Base-by-base conservation (phyloP, 1,284 basidiomycete genomes). In the Lignosus rhinocerotis region DNA sequence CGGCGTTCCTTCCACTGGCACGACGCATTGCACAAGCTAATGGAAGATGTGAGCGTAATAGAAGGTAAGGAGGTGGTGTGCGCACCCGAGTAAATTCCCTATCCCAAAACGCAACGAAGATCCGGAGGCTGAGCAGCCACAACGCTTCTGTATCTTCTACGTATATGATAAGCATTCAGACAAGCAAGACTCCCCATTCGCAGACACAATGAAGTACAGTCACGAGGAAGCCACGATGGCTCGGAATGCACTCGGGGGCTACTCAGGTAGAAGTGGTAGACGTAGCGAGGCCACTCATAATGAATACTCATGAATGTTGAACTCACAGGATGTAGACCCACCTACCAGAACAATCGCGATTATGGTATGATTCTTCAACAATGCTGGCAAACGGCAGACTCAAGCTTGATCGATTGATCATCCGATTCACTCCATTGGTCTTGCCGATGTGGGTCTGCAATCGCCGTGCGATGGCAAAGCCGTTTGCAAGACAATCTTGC, bases 31-130 rank as follows among this genome's bases (percentile, higher is more conserved):
- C 42, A 30, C 21, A 30, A 30, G 9, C 10, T 3, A 34, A 4
- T 6, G 30, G 25, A 7, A 19, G 17, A 5, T 10, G 33, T 45
- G 39, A 44, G 53, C 39, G 19, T 36, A 2, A 55, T 43, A 55
- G 47, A 55, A 55, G 47, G 25, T 16, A 5, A n/a, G 25, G 19
- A 21, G 2, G 16, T 21, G 25, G 1, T 33, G 14, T 6, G 34
- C 41, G 34, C 30, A 33, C 17, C 54, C 54, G 54, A 55, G 46
- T 32, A 50, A 44, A 36, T 33, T 10, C 54, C 54, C 36, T 34
- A 32, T 17, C 14, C 19, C 33, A 25, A 17, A 46, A 14, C n/a
- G 30, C n/a, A 3, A 41, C 46, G 45, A 38, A 36, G 54, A 50
- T 55, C 54, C 33, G 42, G 31, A 12, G 14, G 19, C 16, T 30